These are phyloP conservation scores for Geotrichum fermentans DNA, from an alignment of 1,139 yeast species.

Conservation along the genomic window DNA sequence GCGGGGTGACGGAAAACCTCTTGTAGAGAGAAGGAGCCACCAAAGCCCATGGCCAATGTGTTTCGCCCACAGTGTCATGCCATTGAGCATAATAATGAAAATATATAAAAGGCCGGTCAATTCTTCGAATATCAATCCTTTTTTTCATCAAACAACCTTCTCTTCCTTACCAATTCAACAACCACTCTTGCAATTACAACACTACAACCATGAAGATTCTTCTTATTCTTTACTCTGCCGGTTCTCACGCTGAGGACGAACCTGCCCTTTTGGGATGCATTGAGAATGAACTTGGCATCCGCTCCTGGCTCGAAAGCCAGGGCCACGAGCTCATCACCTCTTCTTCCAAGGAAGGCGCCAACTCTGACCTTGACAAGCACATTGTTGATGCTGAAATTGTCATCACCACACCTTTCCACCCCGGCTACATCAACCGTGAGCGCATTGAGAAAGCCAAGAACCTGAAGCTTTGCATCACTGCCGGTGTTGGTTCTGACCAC, in stretches of 20 bases:
- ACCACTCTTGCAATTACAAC: neutral
- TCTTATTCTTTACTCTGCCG: constrained; percentile 36
- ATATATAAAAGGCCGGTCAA: neutral
- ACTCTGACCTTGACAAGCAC: constrained; percentile 56
- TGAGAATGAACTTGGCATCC: constrained; percentile 72
- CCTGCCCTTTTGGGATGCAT: constrained; percentile 61
- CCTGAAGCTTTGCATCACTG: constrained; percentile 67
- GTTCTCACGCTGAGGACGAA: constrained; percentile 54
- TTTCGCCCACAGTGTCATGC: no score
- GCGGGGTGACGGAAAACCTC: neutral
- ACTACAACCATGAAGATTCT: constrained; percentile 29
- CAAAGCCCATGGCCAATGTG: neutral
- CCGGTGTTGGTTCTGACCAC: constrained; percentile 85
- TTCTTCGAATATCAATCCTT: neutral
- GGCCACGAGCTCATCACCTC: constrained; percentile 71
- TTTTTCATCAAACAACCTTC: neutral
- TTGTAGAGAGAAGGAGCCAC: neutral
- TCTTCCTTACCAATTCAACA: neutral
- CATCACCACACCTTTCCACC: constrained; percentile 81
- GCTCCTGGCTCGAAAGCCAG: constrained; percentile 56
- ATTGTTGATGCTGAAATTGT: constrained; percentile 68
- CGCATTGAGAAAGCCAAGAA: constrained; percentile 68
- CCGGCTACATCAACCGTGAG: constrained; percentile 66
- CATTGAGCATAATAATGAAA: neutral
- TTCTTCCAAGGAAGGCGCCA: constrained; percentile 62